phyloP scores from a whole-genome alignment of 129 eudicot species.

The Centaurea solstitialis region DNA sequence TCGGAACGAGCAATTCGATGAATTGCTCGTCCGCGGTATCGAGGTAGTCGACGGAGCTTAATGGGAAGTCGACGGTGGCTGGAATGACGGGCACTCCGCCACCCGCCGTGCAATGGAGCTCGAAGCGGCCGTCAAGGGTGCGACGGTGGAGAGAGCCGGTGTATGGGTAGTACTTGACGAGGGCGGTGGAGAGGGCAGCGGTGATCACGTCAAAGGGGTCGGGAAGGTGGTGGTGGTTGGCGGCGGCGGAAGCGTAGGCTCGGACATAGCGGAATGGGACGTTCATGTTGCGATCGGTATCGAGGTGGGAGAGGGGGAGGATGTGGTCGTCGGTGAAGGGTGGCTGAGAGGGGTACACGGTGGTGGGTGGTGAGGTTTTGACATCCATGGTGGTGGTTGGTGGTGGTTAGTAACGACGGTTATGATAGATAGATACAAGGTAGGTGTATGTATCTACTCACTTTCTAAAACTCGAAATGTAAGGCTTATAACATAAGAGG shows the following conservation, averaged over 20 bases:
- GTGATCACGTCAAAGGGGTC: constrained; percentile 67
- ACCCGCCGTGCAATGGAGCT: constrained; percentile 56
- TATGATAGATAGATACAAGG: constrained; percentile 12
- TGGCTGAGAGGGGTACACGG: constrained; percentile 48
- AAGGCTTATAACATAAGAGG: neutral
- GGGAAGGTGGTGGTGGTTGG: constrained; percentile 23
- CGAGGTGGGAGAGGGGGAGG: constrained; percentile 90
- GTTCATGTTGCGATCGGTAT: constrained; percentile 80
- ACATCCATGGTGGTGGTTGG: constrained; percentile 43
- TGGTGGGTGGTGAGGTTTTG: constrained; percentile 42
- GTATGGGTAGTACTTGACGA: constrained; percentile 54
- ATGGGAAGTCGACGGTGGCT: constrained; percentile 46
- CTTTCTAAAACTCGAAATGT: neutral
- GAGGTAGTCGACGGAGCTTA: constrained; percentile 38
- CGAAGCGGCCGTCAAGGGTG: constrained; percentile 46
- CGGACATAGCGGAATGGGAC: constrained; percentile 76
- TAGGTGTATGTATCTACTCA: neutral
- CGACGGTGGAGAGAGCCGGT: constrained; percentile 61
- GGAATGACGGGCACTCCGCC: constrained; percentile 50
- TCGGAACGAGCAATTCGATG: constrained; percentile 53
- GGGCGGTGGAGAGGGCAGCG: constrained; percentile 63
- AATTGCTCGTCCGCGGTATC: constrained; percentile 44
- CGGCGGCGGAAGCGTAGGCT: constrained; percentile 39
- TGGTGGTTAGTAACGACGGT: constrained; percentile 15
- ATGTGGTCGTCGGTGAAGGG: constrained; percentile 56